These are phyloP conservation scores for Begonia loranthoides DNA, from an alignment of 306 rosid genomes.

Conservation along the genomic window DNA sequence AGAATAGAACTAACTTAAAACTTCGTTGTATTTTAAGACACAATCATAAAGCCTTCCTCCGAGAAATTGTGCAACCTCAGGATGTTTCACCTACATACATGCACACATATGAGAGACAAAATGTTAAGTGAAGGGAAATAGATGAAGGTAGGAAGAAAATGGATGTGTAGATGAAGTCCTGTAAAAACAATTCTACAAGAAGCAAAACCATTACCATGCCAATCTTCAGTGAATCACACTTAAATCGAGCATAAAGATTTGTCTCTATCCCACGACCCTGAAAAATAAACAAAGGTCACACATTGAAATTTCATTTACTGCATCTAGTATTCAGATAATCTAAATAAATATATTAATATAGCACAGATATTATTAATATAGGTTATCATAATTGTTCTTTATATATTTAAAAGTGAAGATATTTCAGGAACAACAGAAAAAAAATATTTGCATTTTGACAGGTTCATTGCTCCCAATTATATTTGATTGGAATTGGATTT, in stretches of 20 bases:
- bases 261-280: slow-evolving; percentile 98
- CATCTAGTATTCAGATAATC: too few relatives aligned
- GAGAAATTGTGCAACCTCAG: slow-evolving; percentile 83
- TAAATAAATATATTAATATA: too few relatives aligned
- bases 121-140: neutral
- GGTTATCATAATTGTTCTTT: too few relatives aligned
- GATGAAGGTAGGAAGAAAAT: slow-evolving; percentile 2
- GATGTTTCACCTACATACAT: slow-evolving; percentile 70
- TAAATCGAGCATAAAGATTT: slow-evolving; percentile 84
- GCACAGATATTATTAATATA: too few relatives aligned
- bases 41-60: slow-evolving; percentile 89
- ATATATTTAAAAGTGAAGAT: too few relatives aligned
- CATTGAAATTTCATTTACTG: neutral
- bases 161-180: neutral
- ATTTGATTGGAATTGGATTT: too few relatives aligned
- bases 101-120: too few relatives aligned
- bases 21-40: slow-evolving; percentile 85
- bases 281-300: slow-evolving; percentile 9
- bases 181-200: slow-evolving; percentile 1
- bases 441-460: too few relatives aligned
- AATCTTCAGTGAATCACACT: slow-evolving; percentile 86
- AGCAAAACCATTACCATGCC: slow-evolving; percentile 57
- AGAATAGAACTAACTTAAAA: slow-evolving; percentile 21
- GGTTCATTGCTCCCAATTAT: too few relatives aligned
- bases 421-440: too few relatives aligned